Evolutionary conservation across 352 stramenopile species (phyloP), one percentile per base, ranked within the genome.

Genomic region (Blastocystis sp.): DNA sequence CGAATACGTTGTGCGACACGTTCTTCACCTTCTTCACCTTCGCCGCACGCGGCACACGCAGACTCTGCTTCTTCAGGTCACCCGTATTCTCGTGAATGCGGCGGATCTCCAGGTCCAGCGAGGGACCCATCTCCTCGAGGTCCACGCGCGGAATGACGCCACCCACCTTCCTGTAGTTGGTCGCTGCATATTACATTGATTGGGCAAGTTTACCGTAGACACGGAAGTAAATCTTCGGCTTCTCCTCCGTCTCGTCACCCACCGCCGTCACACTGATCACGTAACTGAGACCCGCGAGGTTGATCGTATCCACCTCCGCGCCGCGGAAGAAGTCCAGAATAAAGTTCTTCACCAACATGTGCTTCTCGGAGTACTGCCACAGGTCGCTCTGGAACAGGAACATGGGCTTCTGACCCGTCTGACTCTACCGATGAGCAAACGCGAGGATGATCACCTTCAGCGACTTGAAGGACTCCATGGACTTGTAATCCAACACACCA

Each of bases 1-100:
- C 94, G 89, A 97, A 97, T 63, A 97, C 89, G 88, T 97, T 97
- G 84, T 97, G 96, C 88, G 94, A 94, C 87, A 98, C 96, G 88
- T 96, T 97, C 92, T 98, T 98, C 88, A 97, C 92, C 91, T 97
- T 97, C 90, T 96, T 97, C 29, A 92, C 89, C 65, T 93, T 91
- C 59, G 95, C 87, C 4, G 64, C 81, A 71, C 86, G 73, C 90
- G 97, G 90, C 96, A 76, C 59, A 53, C 32, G 97, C 59, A 94
- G 93, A 14, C 95, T 91, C 2, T 92, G 90, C 90, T 98, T 98
- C 89, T 95, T 94, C 65, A 99, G 87, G 86, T 98, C 95, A 49
- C 92, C 89, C 27, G 93, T 93, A 14, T 95, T 94, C 87, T 97
- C 95, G 88, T 97, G 95, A 63, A 93, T 94, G 84, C 96, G 91